These are phyloP conservation scores for Leptomonas seymouri DNA, from an alignment of 208 protist genomes.

Conservation along the genomic window DNA sequence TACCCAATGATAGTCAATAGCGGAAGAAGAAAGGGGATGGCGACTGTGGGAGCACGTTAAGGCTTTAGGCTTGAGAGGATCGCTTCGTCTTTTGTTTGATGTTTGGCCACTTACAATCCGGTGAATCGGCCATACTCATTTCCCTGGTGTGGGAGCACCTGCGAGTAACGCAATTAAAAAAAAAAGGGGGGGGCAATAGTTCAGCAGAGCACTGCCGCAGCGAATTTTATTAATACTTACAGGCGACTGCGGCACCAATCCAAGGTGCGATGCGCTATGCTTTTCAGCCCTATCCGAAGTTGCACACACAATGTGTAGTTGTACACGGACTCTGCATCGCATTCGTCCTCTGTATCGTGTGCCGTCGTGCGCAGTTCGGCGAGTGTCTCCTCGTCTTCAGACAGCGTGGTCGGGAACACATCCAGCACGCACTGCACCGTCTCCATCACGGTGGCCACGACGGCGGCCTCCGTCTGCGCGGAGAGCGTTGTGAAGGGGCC, in stretches of 20 bases:
- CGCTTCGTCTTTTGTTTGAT: no score
- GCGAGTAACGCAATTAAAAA: no score
- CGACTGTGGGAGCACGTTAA: no score
- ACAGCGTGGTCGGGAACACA: slow-evolving; percentile 63
- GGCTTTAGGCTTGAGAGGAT: no score
- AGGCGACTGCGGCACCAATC: slow-evolving; percentile 47
- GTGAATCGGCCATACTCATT: no score
- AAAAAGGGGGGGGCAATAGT: background rate
- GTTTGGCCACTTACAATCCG: no score
- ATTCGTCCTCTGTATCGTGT: background rate
- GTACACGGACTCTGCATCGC: slow-evolving; percentile 18
- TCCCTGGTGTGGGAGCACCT: no score
- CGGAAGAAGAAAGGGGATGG: background rate
- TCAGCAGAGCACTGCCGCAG: background rate
- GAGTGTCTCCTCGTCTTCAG: slow-evolving; percentile 64
- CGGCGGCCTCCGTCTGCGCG: slow-evolving; percentile 47
- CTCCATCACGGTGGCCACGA: slow-evolving; percentile 50
- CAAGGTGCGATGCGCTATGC: slow-evolving; percentile 57
- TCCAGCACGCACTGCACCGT: slow-evolving; percentile 62
- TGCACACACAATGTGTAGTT: slow-evolving; percentile 59
- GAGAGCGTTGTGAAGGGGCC: slow-evolving; percentile 64
- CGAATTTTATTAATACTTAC: background rate
- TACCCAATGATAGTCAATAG: no score
- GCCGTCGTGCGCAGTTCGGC: slow-evolving; percentile 13
- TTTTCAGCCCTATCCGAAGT: slow-evolving; percentile 78